phyloP scores from a whole-genome alignment of 2,329 filamentous ascomycete species.

The Pseudogymnoascus pannorum region DNA sequence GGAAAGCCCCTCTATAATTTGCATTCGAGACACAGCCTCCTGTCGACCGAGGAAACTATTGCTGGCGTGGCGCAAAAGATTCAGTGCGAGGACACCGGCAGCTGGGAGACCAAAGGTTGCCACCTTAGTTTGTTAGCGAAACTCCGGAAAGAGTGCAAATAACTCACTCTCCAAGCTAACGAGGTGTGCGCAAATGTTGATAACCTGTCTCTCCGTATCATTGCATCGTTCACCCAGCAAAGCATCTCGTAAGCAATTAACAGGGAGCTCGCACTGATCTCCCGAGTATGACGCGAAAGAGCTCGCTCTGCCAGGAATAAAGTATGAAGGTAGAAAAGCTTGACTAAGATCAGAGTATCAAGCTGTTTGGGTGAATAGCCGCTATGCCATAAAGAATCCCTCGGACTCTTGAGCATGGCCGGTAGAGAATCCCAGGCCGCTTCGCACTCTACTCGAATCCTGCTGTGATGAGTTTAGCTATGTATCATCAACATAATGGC shows the following conservation, averaged over 20 bases:
- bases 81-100: not conserved
- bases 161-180: not conserved
- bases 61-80: not conserved
- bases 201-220: not conserved
- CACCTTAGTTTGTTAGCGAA: not conserved
- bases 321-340: not conserved
- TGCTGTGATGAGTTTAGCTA: not conserved
- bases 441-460: not conserved
- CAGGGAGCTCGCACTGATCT: not conserved
- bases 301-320: not conserved
- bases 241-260: not conserved
- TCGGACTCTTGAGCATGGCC: not conserved
- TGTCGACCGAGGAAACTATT: not conserved
- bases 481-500: not conserved
- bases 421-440: not conserved
- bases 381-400: not conserved
- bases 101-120: not conserved
- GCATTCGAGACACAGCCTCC: not conserved
- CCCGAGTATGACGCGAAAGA: not conserved
- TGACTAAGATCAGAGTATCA: not conserved
- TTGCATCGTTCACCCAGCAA: not conserved
- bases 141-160: not conserved
- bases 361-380: not conserved
- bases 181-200: not conserved
- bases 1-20: not conserved